phyloP scores from a whole-genome alignment of 139 green algal genomes.

The Edaphochlamys debaryana region DNA sequence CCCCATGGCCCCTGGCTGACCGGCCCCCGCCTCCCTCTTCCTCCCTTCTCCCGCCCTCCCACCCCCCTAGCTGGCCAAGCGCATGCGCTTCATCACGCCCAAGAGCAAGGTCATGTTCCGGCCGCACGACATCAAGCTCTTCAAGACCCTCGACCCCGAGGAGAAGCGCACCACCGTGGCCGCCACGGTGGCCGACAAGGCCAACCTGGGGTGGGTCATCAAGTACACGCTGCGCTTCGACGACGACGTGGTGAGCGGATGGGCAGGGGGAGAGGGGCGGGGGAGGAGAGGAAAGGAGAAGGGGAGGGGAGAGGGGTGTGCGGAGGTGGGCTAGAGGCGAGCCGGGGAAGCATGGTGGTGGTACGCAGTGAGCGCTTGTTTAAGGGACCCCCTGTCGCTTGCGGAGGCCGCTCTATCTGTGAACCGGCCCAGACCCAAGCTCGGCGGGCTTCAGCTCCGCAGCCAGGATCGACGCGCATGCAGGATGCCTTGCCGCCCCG shows the following conservation, averaged over 20 bases:
- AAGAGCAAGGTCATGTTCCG: constrained; percentile 81
- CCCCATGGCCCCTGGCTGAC: too few species aligned
- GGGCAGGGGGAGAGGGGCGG: too few species aligned
- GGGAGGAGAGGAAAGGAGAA: too few species aligned
- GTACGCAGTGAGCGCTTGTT: too few species aligned
- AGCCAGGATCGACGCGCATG: too few species aligned
- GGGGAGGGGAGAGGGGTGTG: constrained; percentile 40
- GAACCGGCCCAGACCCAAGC: too few species aligned
- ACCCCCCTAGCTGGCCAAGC: constrained; percentile 39
- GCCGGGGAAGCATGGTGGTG: too few species aligned
- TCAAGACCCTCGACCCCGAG: neutral
- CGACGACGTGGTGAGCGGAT: constrained; percentile 64
- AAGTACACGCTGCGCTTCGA: constrained; percentile 83
- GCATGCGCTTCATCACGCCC: constrained; percentile 57
- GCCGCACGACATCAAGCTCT: constrained; percentile 68
- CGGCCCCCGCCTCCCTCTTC: too few species aligned
- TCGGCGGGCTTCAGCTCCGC: too few species aligned
- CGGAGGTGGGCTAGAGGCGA: constrained; percentile 51
- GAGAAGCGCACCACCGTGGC: neutral
- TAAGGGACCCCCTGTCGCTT: too few species aligned
- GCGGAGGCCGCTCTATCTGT: too few species aligned
- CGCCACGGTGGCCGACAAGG: constrained; percentile 69
- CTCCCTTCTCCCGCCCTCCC: neutral
- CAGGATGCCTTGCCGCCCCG: too few species aligned
- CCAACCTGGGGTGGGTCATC: constrained; percentile 72